Evolutionary conservation across 2,329 filamentous ascomycete genomes (phyloP), one percentile per base, ranked within the genome.

Genomic region (Colletotrichum liriopes): DNA sequence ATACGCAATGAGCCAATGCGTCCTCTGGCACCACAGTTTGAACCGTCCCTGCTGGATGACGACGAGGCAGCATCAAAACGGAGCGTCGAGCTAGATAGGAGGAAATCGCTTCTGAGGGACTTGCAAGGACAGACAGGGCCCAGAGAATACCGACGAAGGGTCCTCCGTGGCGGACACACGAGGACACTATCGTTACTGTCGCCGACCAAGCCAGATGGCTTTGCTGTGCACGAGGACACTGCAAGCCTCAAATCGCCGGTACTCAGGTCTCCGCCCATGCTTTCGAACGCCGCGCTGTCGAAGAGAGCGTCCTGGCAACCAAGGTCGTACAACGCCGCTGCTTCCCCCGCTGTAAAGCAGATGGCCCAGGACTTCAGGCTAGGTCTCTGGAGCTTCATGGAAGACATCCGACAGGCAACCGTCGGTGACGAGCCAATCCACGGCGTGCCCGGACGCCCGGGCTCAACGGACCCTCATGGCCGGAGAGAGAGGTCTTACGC

Each of bases 341-440:
- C 56, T 16, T 54, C 55, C 12, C 73, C 83, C 0, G 86, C 81
- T 54, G 82, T 90, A 71, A 95, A 95, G 79, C 94, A 96, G 81
- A 92, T 98, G 82, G 93, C 95, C 20, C 93, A 94, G 72, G 96
- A 98, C 82, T 91, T 99, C 81, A 94, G 92, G 80, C 91, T 96
- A 63, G 96, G 96, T 2, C 84, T 99, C 60, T 95, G 93, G 91
- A 98, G 94, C 1, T 99, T 99, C 82, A 91, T 98, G 72, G 96
- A 98, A 80, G 96, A 99, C 79, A 91, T 99, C 59, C 90, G 95
- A 75, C 96, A 98, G 82, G 97, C 96, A 18, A 98, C 96, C 0
- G 95, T 99, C 8, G 96, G 96, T 32, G 96, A 99, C 66, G 96
- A 99, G 84, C 94, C 92, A 20, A 90, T 94, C 74, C 91, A 87